A percentile compares a stretch with the other conserved stretches of the same genome.
Conservation (phyloP, 768 basidiomycete genomes). For the Hypsizygus marmoreus region DNA sequence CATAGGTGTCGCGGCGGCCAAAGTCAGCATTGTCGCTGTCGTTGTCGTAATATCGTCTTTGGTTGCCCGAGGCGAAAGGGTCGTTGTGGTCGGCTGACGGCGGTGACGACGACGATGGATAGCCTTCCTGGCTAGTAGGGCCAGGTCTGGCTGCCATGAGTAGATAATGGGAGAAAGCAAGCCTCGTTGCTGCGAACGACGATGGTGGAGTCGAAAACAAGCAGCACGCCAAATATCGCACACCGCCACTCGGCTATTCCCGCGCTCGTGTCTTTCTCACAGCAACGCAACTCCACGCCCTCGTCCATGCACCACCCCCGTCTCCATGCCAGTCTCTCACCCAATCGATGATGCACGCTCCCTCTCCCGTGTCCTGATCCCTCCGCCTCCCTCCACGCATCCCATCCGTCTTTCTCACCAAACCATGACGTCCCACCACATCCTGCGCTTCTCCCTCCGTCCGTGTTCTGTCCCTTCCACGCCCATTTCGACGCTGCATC, state of each 20-base stretch:
- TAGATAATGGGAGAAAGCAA: constrained; percentile 24
- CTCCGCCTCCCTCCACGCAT: too few relatives aligned
- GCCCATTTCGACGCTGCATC: too few relatives aligned
- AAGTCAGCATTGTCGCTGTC: constrained; percentile 73
- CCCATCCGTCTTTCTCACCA: too few relatives aligned
- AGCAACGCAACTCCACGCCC: too few relatives aligned
- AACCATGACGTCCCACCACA: too few relatives aligned
- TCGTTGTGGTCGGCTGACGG: constrained; percentile 63
- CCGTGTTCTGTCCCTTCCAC: too few relatives aligned
- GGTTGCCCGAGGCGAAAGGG: constrained; percentile 58
- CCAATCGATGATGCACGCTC: too few relatives aligned
- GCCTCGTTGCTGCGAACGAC: constrained; percentile 20
- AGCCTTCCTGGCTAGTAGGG: constrained; percentile 63
- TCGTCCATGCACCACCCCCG: too few relatives aligned
- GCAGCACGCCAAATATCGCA: constrained; percentile 11
- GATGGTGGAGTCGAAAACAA: constrained; percentile 9
- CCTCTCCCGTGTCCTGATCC: too few relatives aligned
- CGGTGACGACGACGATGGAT: constrained; percentile 58
- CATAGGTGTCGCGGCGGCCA: constrained; percentile 65
- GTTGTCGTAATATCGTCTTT: constrained; percentile 68
- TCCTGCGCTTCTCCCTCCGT: too few relatives aligned
- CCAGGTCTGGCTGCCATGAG: constrained; percentile 58
- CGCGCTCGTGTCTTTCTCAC: too few relatives aligned
- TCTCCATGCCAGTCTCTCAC: too few relatives aligned
- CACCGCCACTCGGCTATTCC: constrained; percentile 18